A percentile compares a stretch with the other conserved stretches of the same genome.
Conservation (phyloP, 2,329 filamentous ascomycete species). For the Fusarium xylarioides region DNA sequence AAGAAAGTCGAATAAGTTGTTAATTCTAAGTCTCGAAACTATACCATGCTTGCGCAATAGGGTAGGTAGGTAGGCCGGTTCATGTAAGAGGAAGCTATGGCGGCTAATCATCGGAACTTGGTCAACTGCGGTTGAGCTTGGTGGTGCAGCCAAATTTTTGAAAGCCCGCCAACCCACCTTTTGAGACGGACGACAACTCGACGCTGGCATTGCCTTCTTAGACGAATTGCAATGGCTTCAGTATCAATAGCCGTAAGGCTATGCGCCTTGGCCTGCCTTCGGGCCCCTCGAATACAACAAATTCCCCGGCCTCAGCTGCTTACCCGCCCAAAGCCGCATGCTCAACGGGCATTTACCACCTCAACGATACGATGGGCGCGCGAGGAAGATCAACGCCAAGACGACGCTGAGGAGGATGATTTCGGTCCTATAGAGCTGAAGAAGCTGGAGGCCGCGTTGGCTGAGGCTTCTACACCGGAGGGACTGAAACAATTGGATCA, state of each 20-base stretch:
- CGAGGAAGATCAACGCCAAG: constrained; percentile 28
- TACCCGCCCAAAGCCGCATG: constrained; percentile 29
- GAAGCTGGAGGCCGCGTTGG: constrained; percentile 44
- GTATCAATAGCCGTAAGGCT: constrained; percentile 51
- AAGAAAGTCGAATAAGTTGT: background rate
- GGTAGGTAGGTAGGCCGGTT: constrained; percentile 3
- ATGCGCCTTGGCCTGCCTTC: constrained; percentile 48
- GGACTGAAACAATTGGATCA: constrained; percentile 47
- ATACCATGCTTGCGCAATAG: constrained; percentile 2
- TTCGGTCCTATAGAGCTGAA: constrained; percentile 44
- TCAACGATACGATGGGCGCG: constrained; percentile 44
- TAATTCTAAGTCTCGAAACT: background rate
- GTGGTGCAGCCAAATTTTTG: constrained; percentile 46
- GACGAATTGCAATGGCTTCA: constrained; percentile 50
- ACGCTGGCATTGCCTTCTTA: constrained; percentile 36
- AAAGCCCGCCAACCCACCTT: constrained; percentile 35
- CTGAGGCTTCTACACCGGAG: constrained; percentile 45
- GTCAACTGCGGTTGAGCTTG: constrained; percentile 8
- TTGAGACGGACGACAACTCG: constrained; percentile 30
- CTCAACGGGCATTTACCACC: constrained; percentile 46
- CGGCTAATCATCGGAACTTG: constrained; percentile 42
- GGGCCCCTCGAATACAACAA: constrained; percentile 38
- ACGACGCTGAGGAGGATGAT: constrained; percentile 40
- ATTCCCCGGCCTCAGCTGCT: constrained; percentile 39
- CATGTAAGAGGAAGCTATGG: constrained; percentile 13